Evolutionary conservation across 306 rosid species (phyloP), one percentile per base, ranked within the genome.

Genomic region (Sindora glabra): DNA sequence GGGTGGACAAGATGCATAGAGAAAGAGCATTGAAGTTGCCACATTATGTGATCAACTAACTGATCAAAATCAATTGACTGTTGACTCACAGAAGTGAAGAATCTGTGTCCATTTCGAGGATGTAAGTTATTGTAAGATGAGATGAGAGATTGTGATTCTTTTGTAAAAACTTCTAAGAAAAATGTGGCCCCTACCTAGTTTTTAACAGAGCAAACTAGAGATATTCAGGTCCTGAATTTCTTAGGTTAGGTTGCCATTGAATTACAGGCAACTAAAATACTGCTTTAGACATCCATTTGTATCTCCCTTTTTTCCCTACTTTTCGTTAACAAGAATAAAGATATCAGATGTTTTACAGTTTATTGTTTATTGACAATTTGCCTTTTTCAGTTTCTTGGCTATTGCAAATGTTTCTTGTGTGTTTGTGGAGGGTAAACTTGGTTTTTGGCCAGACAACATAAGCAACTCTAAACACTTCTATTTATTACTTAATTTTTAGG

Each of bases 31-130:
- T 11, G n/a, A 67, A 53, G 62, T 5, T 45, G 68, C 55, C 46
- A 38, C 18, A 2, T 56, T 70, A 73, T 62, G 68, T 13, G 15
- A 62, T 27, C 59, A 38, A 6, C 49, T 29, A 24, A 27, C 34
- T n/a, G 6, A 27, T 27, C 50, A 22, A 57, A 44, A 71, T 54
- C 54, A 12, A 39, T 25, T 17, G 65, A 49, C 37, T 48, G 39
- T 18, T 30, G 63, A 17, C 61, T 50, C 61, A 30, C 33, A 10
- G 37, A 52, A 57, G 67, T 62, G 10, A 49, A 27, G 72, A 68
- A 64, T 45, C 61, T 58, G 46, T 59, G 27, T 75, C 41, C 52
- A 45, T 25, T 22, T 34, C 10, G 61, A 59, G 55, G 62, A 59
- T 24, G 55, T 41, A 50, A 56, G 44, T 56, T 56, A 38, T 41